Evolutionary conservation across 192 early-diverging fungal species (phyloP), one percentile per base, ranked within the genome.

Genomic region (Coemansia sp.): DNA sequence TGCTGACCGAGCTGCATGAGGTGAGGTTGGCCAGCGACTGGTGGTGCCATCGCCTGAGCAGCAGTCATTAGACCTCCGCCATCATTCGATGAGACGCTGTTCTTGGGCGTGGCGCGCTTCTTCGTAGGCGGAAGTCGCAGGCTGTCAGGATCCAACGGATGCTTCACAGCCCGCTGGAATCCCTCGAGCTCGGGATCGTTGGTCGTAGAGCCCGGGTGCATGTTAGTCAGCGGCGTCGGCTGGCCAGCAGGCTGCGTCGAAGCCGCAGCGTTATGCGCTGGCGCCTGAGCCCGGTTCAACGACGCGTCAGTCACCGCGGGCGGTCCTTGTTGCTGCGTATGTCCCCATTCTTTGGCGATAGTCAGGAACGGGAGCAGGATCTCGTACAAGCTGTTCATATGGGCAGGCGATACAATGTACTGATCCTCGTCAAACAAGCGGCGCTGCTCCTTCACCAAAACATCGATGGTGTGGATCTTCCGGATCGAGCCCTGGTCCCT

Each of bases 91-190:
- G 48, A 37, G 9, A 42, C 19, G 36, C 27, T 32, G 41, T 23
- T 19, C 58, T 74, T 82, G 46, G 46, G n/a, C 17, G 45, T 21
- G 1, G 72, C 63, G 4, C 81, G 72, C 68, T 76, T 83, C 73
- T 83, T 83, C 7, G 76, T 32, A 10, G 70, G 63, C 7, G 81
- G 81, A 0, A 83, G 81, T 53, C 66, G 74, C 36, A 83, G 76
- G 29, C 60, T 83, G 21, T 39, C 69, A 0, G 72, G 68, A 34
- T 83, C 81, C 48, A 83, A 67, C 57, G 76, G 81, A 23, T 84
- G 81, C 65, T 84, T 84, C 31, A 78, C 81, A 1, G 81, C 81
- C 55, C 72, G 72, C 41, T 78, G 74, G 42, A 84, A 84, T 55
- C 70, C 66, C 42, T 78, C 81, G 19, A 78, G 64, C 27, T 77